Evolutionary conservation across 1,139 yeast genomes (phyloP).

Genomic region (Meyerozyma athensensis): DNA sequence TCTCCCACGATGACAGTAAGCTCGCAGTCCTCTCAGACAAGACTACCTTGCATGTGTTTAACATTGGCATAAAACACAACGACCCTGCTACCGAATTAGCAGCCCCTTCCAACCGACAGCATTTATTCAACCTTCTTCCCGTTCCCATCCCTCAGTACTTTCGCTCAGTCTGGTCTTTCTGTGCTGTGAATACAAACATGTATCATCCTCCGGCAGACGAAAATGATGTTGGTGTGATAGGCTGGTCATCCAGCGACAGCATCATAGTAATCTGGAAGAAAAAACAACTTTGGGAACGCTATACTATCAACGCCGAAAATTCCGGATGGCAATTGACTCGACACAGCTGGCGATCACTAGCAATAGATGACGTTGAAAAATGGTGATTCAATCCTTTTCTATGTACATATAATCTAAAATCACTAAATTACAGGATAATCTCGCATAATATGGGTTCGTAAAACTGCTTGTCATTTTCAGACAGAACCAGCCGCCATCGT

Average conservation of each 20-base stretch:
- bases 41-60: slow-evolving; percentile 81
- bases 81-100: slow-evolving; percentile 5
- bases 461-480: slow-evolving; percentile 24
- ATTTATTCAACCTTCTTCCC: slow-evolving; percentile 58
- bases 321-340: slow-evolving; percentile 56
- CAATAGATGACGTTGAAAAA: slow-evolving; percentile 9
- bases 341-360: slow-evolving; percentile 75
- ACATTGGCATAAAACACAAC: slow-evolving; percentile 24
- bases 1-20: slow-evolving; percentile 69
- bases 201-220: slow-evolving; percentile 25
- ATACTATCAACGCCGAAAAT: slow-evolving; percentile 51
- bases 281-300: slow-evolving; percentile 81
- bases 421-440: slow-evolving; percentile 19
- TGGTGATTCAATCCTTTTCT: not conserved
- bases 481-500: slow-evolving; percentile 31
- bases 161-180: slow-evolving; percentile 86
- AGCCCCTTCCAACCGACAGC: slow-evolving; percentile 49
- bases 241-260: slow-evolving; percentile 72
- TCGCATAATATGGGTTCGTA: slow-evolving; percentile 41
- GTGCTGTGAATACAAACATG: slow-evolving; percentile 63
- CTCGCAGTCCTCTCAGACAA: slow-evolving; percentile 87
- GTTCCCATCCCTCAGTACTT: slow-evolving; percentile 64
- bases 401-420: slow-evolving; percentile 7
- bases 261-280: slow-evolving; percentile 68
- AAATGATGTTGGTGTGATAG: slow-evolving; percentile 62